Percentiles rank a stretch among this genome's conserved stretches.
These are phyloP conservation scores for Tetrapisispora iriomotensis DNA, from an alignment of 805 yeast genomes.

Conservation along the genomic window DNA sequence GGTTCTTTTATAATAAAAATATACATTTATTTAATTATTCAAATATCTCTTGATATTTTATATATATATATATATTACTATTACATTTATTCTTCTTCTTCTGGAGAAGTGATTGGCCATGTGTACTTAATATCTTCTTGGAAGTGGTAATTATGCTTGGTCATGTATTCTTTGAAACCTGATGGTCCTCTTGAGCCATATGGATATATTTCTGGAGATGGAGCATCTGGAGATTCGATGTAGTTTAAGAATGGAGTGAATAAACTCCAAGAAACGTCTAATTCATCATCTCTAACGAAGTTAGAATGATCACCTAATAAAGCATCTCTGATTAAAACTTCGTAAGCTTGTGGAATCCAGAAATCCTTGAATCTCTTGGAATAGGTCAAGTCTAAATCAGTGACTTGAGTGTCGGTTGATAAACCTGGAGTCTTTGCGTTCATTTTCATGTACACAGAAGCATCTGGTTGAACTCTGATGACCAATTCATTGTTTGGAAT, in stretches of 20 bases:
- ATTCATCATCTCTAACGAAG: constrained; percentile 95
- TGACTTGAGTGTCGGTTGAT: constrained; percentile 67
- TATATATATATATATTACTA: too few relatives aligned
- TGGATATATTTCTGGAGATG: constrained; percentile 57
- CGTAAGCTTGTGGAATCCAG: constrained; percentile 97
- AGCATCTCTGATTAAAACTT: constrained; percentile 86
- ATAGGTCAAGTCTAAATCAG: constrained; percentile 87
- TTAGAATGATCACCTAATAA: constrained; percentile 89
- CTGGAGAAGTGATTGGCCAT: constrained; percentile 77
- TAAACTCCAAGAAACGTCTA: constrained; percentile 84
- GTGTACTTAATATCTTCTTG: constrained; percentile 54
- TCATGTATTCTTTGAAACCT: constrained; percentile 49
- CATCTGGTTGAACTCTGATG: constrained; percentile 88
- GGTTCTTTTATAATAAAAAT: too few relatives aligned
- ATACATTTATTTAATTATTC: too few relatives aligned
- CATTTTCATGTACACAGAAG: constrained; percentile 86
- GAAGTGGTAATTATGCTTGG: constrained; percentile 63
- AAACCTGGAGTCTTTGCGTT: constrained; percentile 93
- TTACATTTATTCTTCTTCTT: constrained; percentile 6
- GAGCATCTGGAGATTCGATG: constrained; percentile 64
- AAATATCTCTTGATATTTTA: too few relatives aligned
- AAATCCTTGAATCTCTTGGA: constrained; percentile 70
- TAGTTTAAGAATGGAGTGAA: constrained; percentile 84
- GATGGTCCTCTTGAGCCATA: constrained; percentile 91
- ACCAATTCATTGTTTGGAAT: constrained; percentile 90